Evolutionary conservation across 305 asterid genomes (phyloP).

Genomic region (Solanum hybrid): DNA sequence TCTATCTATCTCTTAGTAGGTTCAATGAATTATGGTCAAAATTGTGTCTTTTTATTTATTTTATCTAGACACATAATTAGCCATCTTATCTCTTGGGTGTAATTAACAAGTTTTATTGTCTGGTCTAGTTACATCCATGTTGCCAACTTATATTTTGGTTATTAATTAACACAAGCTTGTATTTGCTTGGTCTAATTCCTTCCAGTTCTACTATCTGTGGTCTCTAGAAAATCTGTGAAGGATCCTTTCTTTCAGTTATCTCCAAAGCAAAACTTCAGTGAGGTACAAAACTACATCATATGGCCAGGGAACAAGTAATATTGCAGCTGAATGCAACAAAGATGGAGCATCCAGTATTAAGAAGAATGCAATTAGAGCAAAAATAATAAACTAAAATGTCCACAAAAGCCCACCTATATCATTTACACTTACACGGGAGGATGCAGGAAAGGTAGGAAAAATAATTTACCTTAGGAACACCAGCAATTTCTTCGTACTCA

Average conservation of each 20-base stretch:
- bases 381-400: neutral
- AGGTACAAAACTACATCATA: conserved; percentile 30
- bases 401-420: neutral
- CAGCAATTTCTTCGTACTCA: conserved; percentile 75
- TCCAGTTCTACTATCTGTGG: conserved; percentile 62
- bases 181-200: neutral
- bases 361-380: neutral
- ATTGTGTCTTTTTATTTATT: neutral
- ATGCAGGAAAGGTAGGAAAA: neutral
- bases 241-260: conserved; percentile 70
- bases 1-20: neutral
- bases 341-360: neutral
- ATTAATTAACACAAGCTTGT: neutral
- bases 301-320: neutral
- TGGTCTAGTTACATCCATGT: neutral
- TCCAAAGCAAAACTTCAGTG: conserved; percentile 57
- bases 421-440: neutral
- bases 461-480: conserved; percentile 24
- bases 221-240: conserved; percentile 48
- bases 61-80: neutral
- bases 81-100: neutral
- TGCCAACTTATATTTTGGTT: neutral
- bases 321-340: neutral
- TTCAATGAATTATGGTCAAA: neutral
- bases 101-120: neutral